A percentile compares a stretch with the other conserved stretches of the same genome.
These are phyloP conservation scores for Priceomyces medius DNA, from an alignment of 805 yeast species.

Conservation along the genomic window DNA sequence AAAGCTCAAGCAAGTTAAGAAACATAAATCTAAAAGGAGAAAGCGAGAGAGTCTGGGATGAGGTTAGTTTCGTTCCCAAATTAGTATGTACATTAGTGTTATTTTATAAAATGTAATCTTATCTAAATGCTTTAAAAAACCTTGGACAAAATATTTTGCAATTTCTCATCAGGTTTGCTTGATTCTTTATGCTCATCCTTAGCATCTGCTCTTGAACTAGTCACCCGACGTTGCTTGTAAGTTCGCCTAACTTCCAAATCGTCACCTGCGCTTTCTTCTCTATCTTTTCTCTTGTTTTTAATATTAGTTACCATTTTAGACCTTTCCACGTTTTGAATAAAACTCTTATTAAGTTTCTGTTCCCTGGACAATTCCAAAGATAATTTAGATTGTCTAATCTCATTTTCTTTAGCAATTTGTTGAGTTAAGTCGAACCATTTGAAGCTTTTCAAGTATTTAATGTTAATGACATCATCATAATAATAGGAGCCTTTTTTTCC, in stretches of 20 bases:
- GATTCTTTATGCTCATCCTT: conserved; percentile 43
- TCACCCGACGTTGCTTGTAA: conserved; percentile 69
- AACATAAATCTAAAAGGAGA: not conserved
- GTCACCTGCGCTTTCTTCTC: conserved; percentile 15
- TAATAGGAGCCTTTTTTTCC: conserved; percentile 90
- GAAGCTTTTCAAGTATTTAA: conserved; percentile 85
- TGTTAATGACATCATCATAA: conserved; percentile 90
- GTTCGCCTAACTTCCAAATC: conserved; percentile 48
- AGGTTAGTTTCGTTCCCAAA: too few species aligned
- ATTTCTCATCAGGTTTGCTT: conserved; percentile 38
- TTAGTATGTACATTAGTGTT: conserved; percentile 5
- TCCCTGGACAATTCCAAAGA: conserved; percentile 89
- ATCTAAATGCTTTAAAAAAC: conserved; percentile 39
- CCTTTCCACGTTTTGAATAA: conserved; percentile 78
- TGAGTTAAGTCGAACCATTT: conserved; percentile 95
- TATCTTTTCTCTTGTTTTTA: conserved; percentile 42
- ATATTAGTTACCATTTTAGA: conserved; percentile 78
- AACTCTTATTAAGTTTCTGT: conserved; percentile 79
- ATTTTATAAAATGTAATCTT: not conserved
- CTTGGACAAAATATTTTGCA: conserved; percentile 50
- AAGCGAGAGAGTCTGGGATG: too few species aligned
- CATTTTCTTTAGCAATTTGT: conserved; percentile 88
- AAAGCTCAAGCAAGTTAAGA: conserved; percentile 2
- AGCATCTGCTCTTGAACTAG: conserved; percentile 67
- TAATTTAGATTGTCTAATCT: conserved; percentile 81